These are phyloP conservation scores for Plasmodium gaboni DNA, from an alignment of 169 alveolate genomes.

Conservation along the genomic window DNA sequence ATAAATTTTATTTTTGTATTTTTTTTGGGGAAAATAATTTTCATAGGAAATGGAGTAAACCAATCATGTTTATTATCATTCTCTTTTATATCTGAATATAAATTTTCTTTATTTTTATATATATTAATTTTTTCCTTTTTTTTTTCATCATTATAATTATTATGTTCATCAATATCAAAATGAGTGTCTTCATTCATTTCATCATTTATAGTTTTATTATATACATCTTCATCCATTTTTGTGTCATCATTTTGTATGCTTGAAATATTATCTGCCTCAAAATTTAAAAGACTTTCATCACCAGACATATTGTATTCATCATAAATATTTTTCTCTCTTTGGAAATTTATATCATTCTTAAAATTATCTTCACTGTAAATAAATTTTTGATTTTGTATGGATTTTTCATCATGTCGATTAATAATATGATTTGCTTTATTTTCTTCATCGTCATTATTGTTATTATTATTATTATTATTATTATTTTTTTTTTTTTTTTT, in stretches of 20 bases:
- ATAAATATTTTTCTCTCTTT: too few relatives aligned
- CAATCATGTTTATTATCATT: slow-evolving; percentile 80
- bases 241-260: background rate
- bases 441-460: too few relatives aligned
- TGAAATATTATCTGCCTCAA: slow-evolving; percentile 16
- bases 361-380: too few relatives aligned
- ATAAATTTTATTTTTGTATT: slow-evolving; percentile 78
- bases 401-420: too few relatives aligned
- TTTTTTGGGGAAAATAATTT: slow-evolving; percentile 78
- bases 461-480: too few relatives aligned
- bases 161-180: background rate
- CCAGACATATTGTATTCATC: background rate
- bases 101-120: slow-evolving; percentile 1
- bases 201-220: background rate
- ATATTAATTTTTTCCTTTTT: background rate
- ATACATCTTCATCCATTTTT: background rate
- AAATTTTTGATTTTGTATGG: too few relatives aligned
- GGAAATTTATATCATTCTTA: too few relatives aligned
- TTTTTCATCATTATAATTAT: background rate
- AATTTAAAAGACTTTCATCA: slow-evolving; percentile 13
- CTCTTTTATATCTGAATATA: background rate
- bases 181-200: background rate
- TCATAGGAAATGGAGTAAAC: slow-evolving; percentile 87
- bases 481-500: too few relatives aligned
- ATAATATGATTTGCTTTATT: too few relatives aligned